These are phyloP conservation scores for Penicillium sp. DNA, from an alignment of 2,329 filamentous ascomycete species.

Conservation along the genomic window DNA sequence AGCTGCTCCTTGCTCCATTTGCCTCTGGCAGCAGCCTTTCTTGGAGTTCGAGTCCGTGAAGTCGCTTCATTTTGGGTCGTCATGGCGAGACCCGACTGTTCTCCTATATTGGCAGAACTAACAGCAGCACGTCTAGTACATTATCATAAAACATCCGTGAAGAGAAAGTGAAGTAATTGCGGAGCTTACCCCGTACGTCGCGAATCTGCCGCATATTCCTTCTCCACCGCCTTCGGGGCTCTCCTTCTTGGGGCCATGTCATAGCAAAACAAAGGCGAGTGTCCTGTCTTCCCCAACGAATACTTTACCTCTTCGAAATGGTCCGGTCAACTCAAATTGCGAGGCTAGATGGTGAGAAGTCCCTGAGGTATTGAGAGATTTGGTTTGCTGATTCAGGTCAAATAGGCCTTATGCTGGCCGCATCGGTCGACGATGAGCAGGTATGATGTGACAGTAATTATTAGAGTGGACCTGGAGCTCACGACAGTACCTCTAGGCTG, in stretches of 20 bases:
- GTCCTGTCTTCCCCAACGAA: conserved; percentile 4
- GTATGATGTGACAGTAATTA: conserved; percentile 43
- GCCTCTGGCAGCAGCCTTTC: conserved; percentile 33
- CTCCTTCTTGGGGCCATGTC: conserved; percentile 31
- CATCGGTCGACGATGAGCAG: conserved; percentile 88
- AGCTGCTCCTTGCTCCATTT: conserved; percentile 40
- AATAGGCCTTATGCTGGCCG: conserved; percentile 86
- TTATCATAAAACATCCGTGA: conserved; percentile 9
- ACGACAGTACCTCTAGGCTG: conserved; percentile 48
- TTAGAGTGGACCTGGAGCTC: conserved; percentile 2
- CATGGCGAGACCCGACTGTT: conserved; percentile 27
- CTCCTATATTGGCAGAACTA: conserved; percentile 28
- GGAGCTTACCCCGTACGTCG: conserved; percentile 21
- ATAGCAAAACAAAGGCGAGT: conserved; percentile 24
- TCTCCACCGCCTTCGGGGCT: conserved; percentile 32
- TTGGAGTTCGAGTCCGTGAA: conserved; percentile 31
- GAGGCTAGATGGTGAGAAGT: conserved; percentile 72
- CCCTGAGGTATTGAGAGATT: conserved; percentile 2
- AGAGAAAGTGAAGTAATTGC: neutral
- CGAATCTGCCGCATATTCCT: conserved; percentile 26
- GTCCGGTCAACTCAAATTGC: conserved; percentile 93
- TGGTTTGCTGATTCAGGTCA: conserved; percentile 24
- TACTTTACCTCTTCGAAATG: conserved; percentile 50
- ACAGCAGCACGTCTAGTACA: conserved; percentile 22
- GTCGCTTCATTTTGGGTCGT: conserved; percentile 19